Percentiles rank a stretch among this genome's conserved stretches.
Evolutionary conservation across 805 yeast species (phyloP).

Genomic region (Dipodascopsis uninucleata): DNA sequence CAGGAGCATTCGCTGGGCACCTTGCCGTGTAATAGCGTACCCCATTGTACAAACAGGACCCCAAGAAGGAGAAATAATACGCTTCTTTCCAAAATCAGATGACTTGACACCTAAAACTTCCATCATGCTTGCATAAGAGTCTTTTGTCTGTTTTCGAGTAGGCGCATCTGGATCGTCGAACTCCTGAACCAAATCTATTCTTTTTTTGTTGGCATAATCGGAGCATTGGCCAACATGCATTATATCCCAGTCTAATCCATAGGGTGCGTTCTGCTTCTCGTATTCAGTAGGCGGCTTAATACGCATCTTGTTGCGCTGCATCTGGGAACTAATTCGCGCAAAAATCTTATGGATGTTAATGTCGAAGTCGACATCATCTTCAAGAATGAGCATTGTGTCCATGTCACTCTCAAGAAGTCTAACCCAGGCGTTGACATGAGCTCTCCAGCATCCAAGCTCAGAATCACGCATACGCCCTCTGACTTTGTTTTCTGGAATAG

Average conservation of each 20-base stretch:
- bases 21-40: constrained; percentile 19
- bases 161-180: constrained; percentile 16
- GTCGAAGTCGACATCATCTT: constrained; percentile 23
- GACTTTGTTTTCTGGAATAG: constrained; percentile 9
- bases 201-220: constrained; percentile 9
- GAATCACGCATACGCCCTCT: constrained; percentile 5
- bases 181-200: constrained; percentile 8
- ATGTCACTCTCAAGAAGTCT: constrained; percentile 8
- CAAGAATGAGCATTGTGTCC: constrained; percentile 16
- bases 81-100: constrained; percentile 9
- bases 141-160: constrained; percentile 1
- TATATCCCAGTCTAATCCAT: constrained; percentile 24
- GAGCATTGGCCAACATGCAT: constrained; percentile 13
- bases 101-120: constrained; percentile 2
- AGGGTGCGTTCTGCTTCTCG: constrained; percentile 16
- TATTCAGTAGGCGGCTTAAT: constrained; percentile 13
- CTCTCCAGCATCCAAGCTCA: constrained; percentile 21
- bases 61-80: constrained; percentile 12
- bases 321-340: constrained; percentile 6
- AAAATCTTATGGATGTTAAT: constrained; percentile 12
- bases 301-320: constrained; percentile 10
- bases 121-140: constrained; percentile 1
- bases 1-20: constrained; percentile 20
- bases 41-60: constrained; percentile 21
- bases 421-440: constrained; percentile 20